phyloP scores from a whole-genome alignment of 768 basidiomycete genomes.

The Naganishia vishniacii region DNA sequence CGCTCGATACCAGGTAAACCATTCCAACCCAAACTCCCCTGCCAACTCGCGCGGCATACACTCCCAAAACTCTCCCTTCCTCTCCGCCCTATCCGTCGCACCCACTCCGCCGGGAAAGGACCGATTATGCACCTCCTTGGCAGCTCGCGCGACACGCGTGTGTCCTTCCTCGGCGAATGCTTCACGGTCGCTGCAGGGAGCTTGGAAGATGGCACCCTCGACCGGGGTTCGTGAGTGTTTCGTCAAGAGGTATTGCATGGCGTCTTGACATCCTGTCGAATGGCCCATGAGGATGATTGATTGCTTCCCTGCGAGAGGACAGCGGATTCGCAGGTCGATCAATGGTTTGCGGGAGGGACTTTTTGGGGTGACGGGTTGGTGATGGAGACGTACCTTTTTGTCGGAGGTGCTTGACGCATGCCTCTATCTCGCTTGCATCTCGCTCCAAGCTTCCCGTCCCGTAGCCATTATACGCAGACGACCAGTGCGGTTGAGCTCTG shows the following conservation, averaged over 20 bases:
- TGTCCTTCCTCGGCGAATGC: slow-evolving; percentile 18
- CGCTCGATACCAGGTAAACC: slow-evolving; percentile 38
- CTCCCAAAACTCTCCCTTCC: slow-evolving; percentile 33
- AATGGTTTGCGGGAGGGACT: too few relatives aligned
- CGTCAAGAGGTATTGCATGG: slow-evolving; percentile 38
- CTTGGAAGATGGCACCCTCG: slow-evolving; percentile 47
- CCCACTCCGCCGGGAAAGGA: slow-evolving; percentile 2
- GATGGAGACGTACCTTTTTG: slow-evolving; percentile 29
- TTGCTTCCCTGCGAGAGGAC: slow-evolving; percentile 30
- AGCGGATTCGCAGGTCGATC: too few relatives aligned
- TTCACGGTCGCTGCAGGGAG: slow-evolving; percentile 45
- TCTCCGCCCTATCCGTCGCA: slow-evolving; percentile 22
- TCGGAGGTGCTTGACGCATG: slow-evolving; percentile 37
- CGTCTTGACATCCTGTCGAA: slow-evolving; percentile 46
- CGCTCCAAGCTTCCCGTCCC: slow-evolving; percentile 35
- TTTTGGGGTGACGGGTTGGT: too few relatives aligned
- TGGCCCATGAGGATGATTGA: slow-evolving; percentile 45
- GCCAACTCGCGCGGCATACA: slow-evolving; percentile 32
- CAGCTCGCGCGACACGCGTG: slow-evolving; percentile 23
- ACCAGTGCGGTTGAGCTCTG: slow-evolving; percentile 43
- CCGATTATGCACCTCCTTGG: slow-evolving; percentile 32
- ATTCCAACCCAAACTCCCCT: slow-evolving; percentile 26
- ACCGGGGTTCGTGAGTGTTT: slow-evolving; percentile 27
- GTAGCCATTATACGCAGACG: slow-evolving; percentile 38
- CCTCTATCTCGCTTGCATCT: slow-evolving; percentile 39